These are phyloP conservation scores for Parafenestella ontariensis DNA, from an alignment of 2,329 filamentous ascomycete species.

Conservation along the genomic window DNA sequence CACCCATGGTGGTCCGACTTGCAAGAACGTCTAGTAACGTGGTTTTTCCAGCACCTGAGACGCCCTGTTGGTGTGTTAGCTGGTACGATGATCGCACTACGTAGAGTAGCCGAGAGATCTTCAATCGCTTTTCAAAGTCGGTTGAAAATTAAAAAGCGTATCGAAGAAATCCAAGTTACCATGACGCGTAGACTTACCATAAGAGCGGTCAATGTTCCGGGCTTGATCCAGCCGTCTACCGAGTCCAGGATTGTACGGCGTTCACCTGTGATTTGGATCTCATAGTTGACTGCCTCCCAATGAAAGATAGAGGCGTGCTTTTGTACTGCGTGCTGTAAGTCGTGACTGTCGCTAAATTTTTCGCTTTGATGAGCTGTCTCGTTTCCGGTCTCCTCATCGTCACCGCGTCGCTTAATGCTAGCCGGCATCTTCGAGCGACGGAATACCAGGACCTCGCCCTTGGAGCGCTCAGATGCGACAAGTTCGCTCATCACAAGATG, in stretches of 20 bases:
- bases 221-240: conserved; percentile 62
- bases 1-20: conserved; percentile 32
- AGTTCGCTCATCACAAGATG: conserved; percentile 69
- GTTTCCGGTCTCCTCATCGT: conserved; percentile 47
- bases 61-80: conserved; percentile 60
- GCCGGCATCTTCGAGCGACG: conserved; percentile 46
- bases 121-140: too few relatives aligned
- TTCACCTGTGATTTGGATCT: conserved; percentile 47
- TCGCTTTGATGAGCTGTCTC: conserved; percentile 39
- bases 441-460: conserved; percentile 73
- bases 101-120: not conserved
- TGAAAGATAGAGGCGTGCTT: conserved; percentile 50
- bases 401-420: conserved; percentile 31
- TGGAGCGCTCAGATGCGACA: conserved; percentile 67
- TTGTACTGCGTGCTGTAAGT: conserved; percentile 36
- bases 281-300: conserved; percentile 37
- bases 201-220: conserved; percentile 55
- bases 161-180: not conserved
- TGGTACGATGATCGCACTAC: not conserved
- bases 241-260: conserved; percentile 59
- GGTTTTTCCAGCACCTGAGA: conserved; percentile 87
- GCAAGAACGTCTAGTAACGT: conserved; percentile 81
- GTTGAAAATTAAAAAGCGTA: not conserved
- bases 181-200: conserved; percentile 45
- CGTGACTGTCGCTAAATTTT: conserved; percentile 32